Evolutionary conservation across 495 filamentous ascomycete genomes (phyloP).

Genomic region (Talaromyces trachyspermus): DNA sequence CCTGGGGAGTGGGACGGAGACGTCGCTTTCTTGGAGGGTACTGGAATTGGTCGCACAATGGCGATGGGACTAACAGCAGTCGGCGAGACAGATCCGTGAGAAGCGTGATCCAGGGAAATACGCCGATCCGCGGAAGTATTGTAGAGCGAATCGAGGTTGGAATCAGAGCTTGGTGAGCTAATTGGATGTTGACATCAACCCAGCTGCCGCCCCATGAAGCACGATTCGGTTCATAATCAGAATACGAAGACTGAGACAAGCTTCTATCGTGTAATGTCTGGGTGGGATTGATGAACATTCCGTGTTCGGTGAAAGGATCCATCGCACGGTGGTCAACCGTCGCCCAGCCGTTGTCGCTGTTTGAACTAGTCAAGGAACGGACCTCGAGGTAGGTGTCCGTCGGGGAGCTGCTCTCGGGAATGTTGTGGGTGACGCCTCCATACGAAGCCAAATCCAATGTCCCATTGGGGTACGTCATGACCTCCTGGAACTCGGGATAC

Average conservation of each 20-base stretch:
- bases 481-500: slow-evolving; percentile 67
- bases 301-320: slow-evolving; percentile 43
- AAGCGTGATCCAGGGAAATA: slow-evolving; percentile 30
- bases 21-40: slow-evolving; percentile 61
- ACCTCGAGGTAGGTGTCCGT: slow-evolving; percentile 79
- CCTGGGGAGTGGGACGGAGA: slow-evolving; percentile 51
- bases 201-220: slow-evolving; percentile 65
- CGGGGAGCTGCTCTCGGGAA: slow-evolving; percentile 69
- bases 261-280: slow-evolving; percentile 80
- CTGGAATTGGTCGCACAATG: slow-evolving; percentile 52
- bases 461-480: slow-evolving; percentile 48
- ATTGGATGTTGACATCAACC: slow-evolving; percentile 72
- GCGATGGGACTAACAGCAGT: slow-evolving; percentile 60
- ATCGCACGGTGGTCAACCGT: slow-evolving; percentile 57
- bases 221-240: slow-evolving; percentile 42
- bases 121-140: slow-evolving; percentile 24
- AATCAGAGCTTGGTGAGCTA: slow-evolving; percentile 59
- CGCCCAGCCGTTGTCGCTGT: slow-evolving; percentile 80
- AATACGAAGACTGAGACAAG: slow-evolving; percentile 76
- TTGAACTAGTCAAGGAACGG: slow-evolving; percentile 64
- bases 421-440: slow-evolving; percentile 30
- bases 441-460: slow-evolving; percentile 44
- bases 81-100: slow-evolving; percentile 38
- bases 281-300: slow-evolving; percentile 75
- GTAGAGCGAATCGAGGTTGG: slow-evolving; percentile 57